Conservation (phyloP, 331 rosid genomes). For the Erythrophleum ivorense region DNA sequence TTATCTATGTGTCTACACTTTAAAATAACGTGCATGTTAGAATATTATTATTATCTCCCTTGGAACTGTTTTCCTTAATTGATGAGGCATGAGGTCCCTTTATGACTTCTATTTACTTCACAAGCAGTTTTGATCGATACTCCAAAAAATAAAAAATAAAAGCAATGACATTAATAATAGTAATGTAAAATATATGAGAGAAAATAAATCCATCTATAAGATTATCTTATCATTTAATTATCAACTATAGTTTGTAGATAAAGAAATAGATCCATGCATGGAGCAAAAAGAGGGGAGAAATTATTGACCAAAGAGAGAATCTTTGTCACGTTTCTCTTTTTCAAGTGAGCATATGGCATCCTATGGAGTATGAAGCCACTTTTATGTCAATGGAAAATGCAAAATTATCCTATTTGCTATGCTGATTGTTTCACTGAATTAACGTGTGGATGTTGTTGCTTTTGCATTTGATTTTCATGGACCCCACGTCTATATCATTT, state of each 20-base stretch:
- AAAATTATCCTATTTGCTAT: not conserved
- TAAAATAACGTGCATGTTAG: too few relatives aligned
- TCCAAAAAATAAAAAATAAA: not conserved
- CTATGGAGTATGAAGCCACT: conserved; percentile 4
- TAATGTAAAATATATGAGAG: not conserved
- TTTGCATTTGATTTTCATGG: not conserved
- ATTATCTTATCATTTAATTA: not conserved
- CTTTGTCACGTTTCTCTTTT: not conserved
- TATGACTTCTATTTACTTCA: too few relatives aligned
- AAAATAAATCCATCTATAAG: not conserved
- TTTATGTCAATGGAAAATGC: not conserved
- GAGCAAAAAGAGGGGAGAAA: conserved; percentile 10
- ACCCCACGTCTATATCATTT: not conserved
- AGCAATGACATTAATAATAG: not conserved
- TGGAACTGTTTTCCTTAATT: not conserved
- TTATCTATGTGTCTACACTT: too few relatives aligned
- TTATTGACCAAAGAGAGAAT: conserved; percentile 3
- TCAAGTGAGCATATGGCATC: conserved; percentile 10
- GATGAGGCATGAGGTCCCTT: too few relatives aligned
- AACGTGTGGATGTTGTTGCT: not conserved
- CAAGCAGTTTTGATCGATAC: not conserved
- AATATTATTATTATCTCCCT: not conserved
- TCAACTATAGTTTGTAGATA: not conserved
- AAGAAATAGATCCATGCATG: not conserved
- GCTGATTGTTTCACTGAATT: not conserved